phyloP scores from a whole-genome alignment of 306 rosid genomes.

The Lablab purpureus region DNA sequence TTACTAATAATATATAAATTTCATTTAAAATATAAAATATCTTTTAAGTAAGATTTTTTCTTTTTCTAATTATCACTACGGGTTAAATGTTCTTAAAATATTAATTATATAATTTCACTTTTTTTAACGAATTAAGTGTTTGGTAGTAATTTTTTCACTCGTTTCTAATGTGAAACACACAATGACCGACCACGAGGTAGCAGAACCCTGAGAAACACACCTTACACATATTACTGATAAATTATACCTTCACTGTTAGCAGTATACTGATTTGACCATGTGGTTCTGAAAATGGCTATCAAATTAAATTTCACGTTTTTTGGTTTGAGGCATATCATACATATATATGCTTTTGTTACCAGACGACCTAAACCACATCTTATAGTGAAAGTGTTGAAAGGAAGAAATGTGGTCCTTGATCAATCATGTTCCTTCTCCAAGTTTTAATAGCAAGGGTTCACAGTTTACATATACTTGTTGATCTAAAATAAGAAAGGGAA shows the following conservation, averaged over 20 bases:
- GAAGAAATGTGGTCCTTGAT: constrained; percentile 54
- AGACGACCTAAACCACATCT: constrained; percentile 32
- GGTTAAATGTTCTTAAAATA: not conserved
- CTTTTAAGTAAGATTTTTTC: no score
- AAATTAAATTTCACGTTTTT: constrained; percentile 4
- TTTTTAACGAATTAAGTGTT: no score
- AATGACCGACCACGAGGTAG: not conserved
- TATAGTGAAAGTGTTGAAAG: constrained; percentile 26
- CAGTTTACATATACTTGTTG: not conserved
- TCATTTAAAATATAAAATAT: no score
- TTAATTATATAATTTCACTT: not conserved
- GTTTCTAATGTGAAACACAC: not conserved
- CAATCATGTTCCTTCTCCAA: constrained; percentile 21
- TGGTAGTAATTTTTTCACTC: no score
- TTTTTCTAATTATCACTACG: no score
- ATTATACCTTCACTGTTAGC: not conserved
- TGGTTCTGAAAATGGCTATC: not conserved
- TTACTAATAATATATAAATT: no score
- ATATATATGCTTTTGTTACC: constrained; percentile 40
- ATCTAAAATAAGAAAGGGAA: not conserved
- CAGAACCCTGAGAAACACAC: no score
- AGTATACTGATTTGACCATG: constrained; percentile 30
- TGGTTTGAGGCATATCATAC: constrained; percentile 41
- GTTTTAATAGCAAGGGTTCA: constrained; percentile 16
- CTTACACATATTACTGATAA: not conserved